phyloP scores from a whole-genome alignment of 2,329 filamentous ascomycete genomes.

The Fusarium sp. region DNA sequence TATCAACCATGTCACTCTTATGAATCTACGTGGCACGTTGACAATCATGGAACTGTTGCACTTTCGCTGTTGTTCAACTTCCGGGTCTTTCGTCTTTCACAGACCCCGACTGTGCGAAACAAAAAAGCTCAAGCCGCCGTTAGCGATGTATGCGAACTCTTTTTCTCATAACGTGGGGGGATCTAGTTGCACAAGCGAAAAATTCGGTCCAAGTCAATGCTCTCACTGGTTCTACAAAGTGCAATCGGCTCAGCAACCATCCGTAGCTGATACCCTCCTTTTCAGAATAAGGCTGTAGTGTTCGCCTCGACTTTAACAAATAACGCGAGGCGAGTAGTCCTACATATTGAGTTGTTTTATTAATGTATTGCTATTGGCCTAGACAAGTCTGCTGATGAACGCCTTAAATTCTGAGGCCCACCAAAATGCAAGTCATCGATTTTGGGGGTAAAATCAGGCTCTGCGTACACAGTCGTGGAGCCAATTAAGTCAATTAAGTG shows the following conservation, averaged over 20 bases:
- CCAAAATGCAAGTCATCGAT: background rate
- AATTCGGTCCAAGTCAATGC: too few species aligned
- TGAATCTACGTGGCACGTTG: background rate
- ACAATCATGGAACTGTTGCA: background rate
- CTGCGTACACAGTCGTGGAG: background rate
- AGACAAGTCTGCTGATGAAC: background rate
- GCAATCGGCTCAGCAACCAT: background rate
- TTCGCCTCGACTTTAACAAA: accelerated
- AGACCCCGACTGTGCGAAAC: background rate
- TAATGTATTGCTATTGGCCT: accelerated
- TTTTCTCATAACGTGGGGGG: background rate
- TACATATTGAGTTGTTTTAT: background rate
- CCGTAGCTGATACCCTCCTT: accelerated
- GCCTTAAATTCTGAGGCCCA: background rate
- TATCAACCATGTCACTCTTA: too few species aligned
- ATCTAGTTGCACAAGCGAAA: background rate
- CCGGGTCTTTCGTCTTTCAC: background rate
- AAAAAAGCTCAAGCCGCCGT: too few species aligned
- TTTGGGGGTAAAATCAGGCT: too few species aligned
- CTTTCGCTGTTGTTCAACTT: background rate
- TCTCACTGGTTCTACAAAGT: accelerated
- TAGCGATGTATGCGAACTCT: background rate
- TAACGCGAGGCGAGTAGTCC: background rate
- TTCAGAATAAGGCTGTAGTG: background rate
- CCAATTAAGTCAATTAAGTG: background rate